A percentile compares a stretch with the other conserved stretches of the same genome.
These are phyloP conservation scores for Paspalum notatum DNA, from an alignment of 176 grass and related monocot genomes.

Conservation along the genomic window DNA sequence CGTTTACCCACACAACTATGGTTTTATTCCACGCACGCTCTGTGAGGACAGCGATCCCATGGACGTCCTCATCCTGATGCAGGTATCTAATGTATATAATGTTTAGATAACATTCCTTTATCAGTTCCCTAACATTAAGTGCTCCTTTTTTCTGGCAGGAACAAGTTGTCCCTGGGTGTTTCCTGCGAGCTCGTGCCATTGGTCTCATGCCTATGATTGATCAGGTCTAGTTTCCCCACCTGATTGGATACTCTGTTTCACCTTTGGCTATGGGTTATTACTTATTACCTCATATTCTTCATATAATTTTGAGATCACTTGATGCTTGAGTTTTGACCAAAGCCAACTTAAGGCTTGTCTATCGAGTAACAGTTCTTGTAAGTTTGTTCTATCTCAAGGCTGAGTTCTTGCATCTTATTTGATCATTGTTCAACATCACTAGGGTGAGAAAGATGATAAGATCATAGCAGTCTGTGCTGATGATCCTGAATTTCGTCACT, in stretches of 20 bases:
- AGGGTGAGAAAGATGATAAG: conserved; percentile 99
- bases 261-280: conserved; percentile 8
- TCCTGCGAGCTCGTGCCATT: conserved; percentile 94
- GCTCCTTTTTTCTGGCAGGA: conserved; percentile 57
- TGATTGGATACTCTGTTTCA: conserved; percentile 32
- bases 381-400: conserved; percentile 15
- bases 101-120: conserved; percentile 6
- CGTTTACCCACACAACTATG: conserved; percentile 98
- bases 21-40: conserved; percentile 92
- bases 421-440: conserved; percentile 18
- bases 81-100: conserved; percentile 53
- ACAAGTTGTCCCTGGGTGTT: conserved; percentile 87
- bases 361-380: background rate
- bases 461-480: conserved; percentile 99
- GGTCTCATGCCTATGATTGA: conserved; percentile 99
- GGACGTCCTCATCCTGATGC: conserved; percentile 93
- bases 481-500: conserved; percentile 91
- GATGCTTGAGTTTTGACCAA: conserved; percentile 4
- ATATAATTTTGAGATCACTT: conserved; percentile 14
- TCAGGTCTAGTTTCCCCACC: conserved; percentile 60
- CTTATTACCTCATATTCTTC: conserved; percentile 19
- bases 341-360: background rate
- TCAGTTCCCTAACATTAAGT: conserved; percentile 5
- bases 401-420: conserved; percentile 36
- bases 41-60: conserved; percentile 95